Base-by-base conservation (phyloP, 2,329 filamentous ascomycete genomes). In the Thielaviopsis musarum region DNA sequence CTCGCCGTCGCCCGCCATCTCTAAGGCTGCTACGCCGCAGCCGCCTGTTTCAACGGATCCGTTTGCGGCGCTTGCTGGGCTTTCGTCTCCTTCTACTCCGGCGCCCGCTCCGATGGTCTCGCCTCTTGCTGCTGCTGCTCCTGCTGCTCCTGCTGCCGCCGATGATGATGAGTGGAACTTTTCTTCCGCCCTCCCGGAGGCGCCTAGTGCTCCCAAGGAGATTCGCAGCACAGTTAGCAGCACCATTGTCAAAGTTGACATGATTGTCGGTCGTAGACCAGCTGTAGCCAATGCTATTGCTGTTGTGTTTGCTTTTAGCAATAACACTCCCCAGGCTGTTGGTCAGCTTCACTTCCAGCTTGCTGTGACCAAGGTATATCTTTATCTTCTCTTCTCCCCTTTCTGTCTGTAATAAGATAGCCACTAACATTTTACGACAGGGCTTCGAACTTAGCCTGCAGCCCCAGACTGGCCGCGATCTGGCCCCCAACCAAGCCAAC, bases 131-230 rank as follows among this genome's bases (percentile, higher is more conserved):
- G 48, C 67, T 0, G 62, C 65, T 9, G 62, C 65, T 10, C 54
- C 66, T 3, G 65, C 68, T 9, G 63, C 66, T 2, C 58, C 68
- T 3, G 64, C 66, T 9, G 67, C 73, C 7, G 75, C 74, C 56
- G 82, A 87, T 53, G 91, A 96, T 56, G 91, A 97, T 64, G 91
- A 97, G 67, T 97, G 91, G 91, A 87, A 83, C 24, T 97, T 97
- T 69, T 83, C 88, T 2, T 97, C 91, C 0, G 85, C 91, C 0
- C 76, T 96, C 15, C 91, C 91, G 28, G 76, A 81, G 62, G 63
- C 71, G 17, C 67, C 75, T 19, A 66, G 71, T 62, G 77, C 81
- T 38, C 82, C 84, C 1, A 76, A 72, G 57, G 78, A 81, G 56
- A 81, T 88, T 64, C 80, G 81, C 54, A 74, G 85, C 21, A 78